These are phyloP conservation scores for Calycina herbarum DNA, from an alignment of 2,329 filamentous ascomycete species.

Conservation along the genomic window DNA sequence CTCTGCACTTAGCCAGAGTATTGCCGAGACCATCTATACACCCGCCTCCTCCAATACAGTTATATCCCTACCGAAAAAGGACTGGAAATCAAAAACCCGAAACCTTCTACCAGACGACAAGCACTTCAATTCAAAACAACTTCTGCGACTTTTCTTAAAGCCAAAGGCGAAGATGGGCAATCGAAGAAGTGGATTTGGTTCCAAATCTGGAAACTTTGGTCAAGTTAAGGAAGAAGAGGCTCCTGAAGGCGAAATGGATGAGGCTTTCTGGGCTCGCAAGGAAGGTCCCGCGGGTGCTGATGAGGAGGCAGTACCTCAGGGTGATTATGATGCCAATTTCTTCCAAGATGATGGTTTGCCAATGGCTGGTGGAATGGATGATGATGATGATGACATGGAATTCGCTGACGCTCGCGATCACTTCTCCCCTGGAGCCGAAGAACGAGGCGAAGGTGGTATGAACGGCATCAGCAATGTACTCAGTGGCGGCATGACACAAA, in stretches of 20 bases:
- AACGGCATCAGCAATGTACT: conserved; percentile 53
- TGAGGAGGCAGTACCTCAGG: conserved; percentile 59
- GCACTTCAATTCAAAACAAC: conserved; percentile 92
- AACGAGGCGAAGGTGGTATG: conserved; percentile 45
- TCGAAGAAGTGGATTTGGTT: conserved; percentile 54
- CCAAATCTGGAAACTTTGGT: conserved; percentile 45
- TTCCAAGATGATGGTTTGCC: conserved; percentile 86
- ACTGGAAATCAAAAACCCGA: conserved; percentile 91
- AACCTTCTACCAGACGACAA: conserved; percentile 97
- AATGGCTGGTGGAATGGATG: conserved; percentile 58
- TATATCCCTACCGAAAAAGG: conserved; percentile 86
- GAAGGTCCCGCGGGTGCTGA: conserved; percentile 47
- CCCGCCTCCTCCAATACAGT: conserved; percentile 76
- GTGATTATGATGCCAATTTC: conserved; percentile 95
- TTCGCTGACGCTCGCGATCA: conserved; percentile 81
- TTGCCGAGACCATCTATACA: conserved; percentile 79
- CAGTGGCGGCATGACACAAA: conserved; percentile 49
- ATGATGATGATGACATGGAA: conserved; percentile 68
- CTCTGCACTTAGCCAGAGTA: conserved; percentile 67
- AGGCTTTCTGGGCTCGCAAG: conserved; percentile 89
- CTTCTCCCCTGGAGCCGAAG: conserved; percentile 64
- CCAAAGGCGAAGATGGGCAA: conserved; percentile 82
- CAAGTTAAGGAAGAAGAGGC: conserved; percentile 54
- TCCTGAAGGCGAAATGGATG: conserved; percentile 79
- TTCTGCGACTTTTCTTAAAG: conserved; percentile 89